phyloP scores from a whole-genome alignment of 2,329 filamentous ascomycete genomes.

The Arthrinium phaeospermum region DNA sequence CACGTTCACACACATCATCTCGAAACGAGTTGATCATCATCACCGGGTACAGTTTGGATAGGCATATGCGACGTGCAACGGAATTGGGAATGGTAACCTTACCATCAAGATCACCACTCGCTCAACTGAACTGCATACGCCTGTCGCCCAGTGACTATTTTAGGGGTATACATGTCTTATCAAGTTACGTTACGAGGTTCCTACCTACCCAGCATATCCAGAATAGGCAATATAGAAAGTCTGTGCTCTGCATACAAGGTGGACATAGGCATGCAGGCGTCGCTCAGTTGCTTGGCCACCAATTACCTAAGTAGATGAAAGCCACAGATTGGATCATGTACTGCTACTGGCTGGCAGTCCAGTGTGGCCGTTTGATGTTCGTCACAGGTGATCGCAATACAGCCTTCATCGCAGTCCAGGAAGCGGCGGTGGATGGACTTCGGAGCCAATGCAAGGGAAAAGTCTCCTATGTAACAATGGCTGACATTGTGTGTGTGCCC shows the following conservation, averaged over 20 bases:
- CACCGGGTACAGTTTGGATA: background rate
- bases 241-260: conserved; percentile 4
- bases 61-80: background rate
- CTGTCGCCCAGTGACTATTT: background rate
- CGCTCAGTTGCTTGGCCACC: background rate
- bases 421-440: background rate
- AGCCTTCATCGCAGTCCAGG: background rate
- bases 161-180: conserved; percentile 12
- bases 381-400: conserved; percentile 3
- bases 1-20: background rate
- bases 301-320: background rate
- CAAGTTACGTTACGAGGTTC: background rate
- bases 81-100: background rate
- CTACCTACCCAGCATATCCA: background rate
- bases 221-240: background rate
- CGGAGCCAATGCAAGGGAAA: conserved; percentile 13
- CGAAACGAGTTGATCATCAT: background rate
- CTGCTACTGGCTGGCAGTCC: background rate
- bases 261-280: background rate
- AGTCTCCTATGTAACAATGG: background rate
- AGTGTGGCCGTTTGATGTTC: background rate
- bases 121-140: no score
- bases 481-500: background rate
- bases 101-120: background rate
- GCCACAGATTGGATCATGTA: background rate